Evolutionary conservation across 306 rosid genomes (phyloP), one percentile per base, ranked within the genome.

Genomic region (Malus orientalis): DNA sequence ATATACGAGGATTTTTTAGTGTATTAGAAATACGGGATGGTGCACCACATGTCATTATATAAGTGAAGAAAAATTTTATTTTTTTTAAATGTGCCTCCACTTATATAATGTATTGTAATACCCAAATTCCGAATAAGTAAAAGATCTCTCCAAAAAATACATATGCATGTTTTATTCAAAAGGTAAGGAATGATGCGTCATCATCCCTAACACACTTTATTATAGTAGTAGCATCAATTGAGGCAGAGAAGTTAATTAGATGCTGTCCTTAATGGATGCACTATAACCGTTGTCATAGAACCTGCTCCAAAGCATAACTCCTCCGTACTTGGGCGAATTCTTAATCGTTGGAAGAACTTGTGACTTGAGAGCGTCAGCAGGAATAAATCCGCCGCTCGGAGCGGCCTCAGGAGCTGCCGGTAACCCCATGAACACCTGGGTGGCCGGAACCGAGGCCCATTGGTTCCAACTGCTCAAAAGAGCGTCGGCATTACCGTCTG

Each of bases 271-370:
- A 11, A 86, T 80, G 67, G 86, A 58, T 15, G 73, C 8, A 22
- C 85, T 86, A 27, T 80, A 86, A 4, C 87, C 89, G 67, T 58
- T 66, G 44, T 85, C 89, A 22, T 11, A 82, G 3, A 0, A 22
- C 54, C 85, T 87, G 74, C 64, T 76, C 93, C 93, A 91, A 4
- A 91, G 61, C 96, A 91, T 91, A 18, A 91, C 84, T 8, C 96
- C 93, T 42, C 93, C 93, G 19, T 91, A 88, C 61, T 85, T 91
- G 1, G 81, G 0, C 59, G 87, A 80, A 29, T 40, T 19, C 71
- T 83, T 84, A 32, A 91, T 82, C 4, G 75, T 19, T 15, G 97
- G 93, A 79, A 89, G 91, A 11, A 85, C 82, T 16, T 76, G 30
- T 59, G 82, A 23, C 11, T n/a, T 74, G 4, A 88, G 74, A 15